Evolutionary conservation across 768 basidiomycete species (phyloP).

Genomic region (Solioccasus polychromus): DNA sequence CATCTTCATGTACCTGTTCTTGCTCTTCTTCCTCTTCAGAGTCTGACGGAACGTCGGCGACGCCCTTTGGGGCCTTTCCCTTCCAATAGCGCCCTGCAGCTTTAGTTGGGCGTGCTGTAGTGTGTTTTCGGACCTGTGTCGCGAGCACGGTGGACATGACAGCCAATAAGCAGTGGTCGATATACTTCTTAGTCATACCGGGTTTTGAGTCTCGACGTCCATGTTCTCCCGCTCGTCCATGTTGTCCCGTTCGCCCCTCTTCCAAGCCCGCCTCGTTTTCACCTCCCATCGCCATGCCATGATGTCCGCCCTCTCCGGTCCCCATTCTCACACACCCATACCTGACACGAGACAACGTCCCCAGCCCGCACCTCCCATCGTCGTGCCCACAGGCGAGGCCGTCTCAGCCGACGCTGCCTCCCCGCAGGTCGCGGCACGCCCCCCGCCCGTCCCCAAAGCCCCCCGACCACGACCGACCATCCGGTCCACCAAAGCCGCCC

Average conservation of each 20-base stretch:
- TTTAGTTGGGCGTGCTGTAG: conserved; percentile 72
- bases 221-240: conserved; percentile 14
- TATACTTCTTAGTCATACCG: conserved; percentile 21
- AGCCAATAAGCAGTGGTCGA: conserved; percentile 8
- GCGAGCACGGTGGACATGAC: conserved; percentile 34
- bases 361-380: conserved; percentile 40
- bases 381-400: conserved; percentile 43
- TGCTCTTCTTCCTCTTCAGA: conserved; percentile 62
- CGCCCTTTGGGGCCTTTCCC: conserved; percentile 83
- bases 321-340: conserved; percentile 24
- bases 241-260: neutral
- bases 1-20: conserved; percentile 40
- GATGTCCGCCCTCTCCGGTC: conserved; percentile 58
- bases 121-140: conserved; percentile 55
- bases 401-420: conserved; percentile 60
- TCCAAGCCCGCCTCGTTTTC: neutral
- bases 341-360: conserved; percentile 17
- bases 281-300: conserved; percentile 50
- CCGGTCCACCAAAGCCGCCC: conserved; percentile 71
- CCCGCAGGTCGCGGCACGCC: conserved; percentile 69
- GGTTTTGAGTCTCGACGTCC: neutral
- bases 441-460: conserved; percentile 64
- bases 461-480: conserved; percentile 65
- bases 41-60: conserved; percentile 55
- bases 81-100: conserved; percentile 89